Base-by-base conservation (phyloP, 805 yeast genomes). In the Maudiozyma bulderi region DNA sequence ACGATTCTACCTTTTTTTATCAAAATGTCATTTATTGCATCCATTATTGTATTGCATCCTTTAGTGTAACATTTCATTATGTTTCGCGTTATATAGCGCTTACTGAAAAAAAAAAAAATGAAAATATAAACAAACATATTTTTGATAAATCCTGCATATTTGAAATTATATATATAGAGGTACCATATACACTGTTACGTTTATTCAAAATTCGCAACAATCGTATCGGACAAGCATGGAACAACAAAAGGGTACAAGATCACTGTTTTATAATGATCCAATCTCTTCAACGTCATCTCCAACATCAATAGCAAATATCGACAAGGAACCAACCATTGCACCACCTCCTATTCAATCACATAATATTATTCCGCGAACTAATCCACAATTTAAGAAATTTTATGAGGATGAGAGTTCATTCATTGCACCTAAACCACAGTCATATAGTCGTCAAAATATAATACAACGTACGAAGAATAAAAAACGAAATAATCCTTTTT, bases 251-350 rank as follows among this genome's bases (percentile, higher is more conserved):
- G 38, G 11, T 13, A 35, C 38, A 35, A 35, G 38, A 35, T n/a
- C 9, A 5, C 13, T 48, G 9, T 48, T 48, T 15, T 35, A 31
- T 41, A 32, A 43, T 13, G 45, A 46, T 44, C 15, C 47, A 35
- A 14, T 6, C 11, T 33, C 40, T n/a, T 28, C 43, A 14, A 28
- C 28, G 11, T 31, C 11, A 20, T 33, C 40, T n/a, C 34, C 43
- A 14, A 28, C 28, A 28, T 28, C 32, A 15, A 34, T 8, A 14
- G 33, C 30, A 7, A 28, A n/a, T 31, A 8, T 6, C 14, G 11
- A 15, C 8, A 13, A 15, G 15, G 14, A 35, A 35, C 14, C 38
- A n/a, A 35, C 15, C 14, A 35, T 35, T 35, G 38, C 20, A 11
- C 14, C 38, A 20, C 26, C 26, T 20, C 26, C 26, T 20, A 20